These are phyloP conservation scores for Elsinoe arachidis DNA, from an alignment of 2,329 filamentous ascomycete species.

Conservation along the genomic window DNA sequence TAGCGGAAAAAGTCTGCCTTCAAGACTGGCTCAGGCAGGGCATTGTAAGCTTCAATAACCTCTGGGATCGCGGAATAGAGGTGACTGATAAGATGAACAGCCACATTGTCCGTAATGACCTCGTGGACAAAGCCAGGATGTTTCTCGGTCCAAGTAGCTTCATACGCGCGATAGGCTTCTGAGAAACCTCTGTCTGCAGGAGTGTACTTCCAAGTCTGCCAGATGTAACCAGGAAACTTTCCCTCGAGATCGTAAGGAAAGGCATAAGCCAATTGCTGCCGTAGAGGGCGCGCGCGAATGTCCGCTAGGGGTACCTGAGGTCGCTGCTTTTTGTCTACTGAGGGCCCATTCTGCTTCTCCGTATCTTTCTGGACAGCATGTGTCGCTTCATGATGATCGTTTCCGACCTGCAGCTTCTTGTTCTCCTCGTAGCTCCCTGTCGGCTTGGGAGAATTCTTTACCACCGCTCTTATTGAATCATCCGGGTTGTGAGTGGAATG, in stretches of 20 bases:
- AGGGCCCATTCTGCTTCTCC: constrained; percentile 2
- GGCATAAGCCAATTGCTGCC: constrained; percentile 79
- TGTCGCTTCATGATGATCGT: constrained; percentile 13
- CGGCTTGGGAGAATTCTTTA: constrained; percentile 29
- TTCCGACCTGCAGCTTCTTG: constrained; percentile 23
- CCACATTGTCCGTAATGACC: constrained; percentile 87
- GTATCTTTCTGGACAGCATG: constrained; percentile 20
- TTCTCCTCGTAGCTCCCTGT: constrained; percentile 30
- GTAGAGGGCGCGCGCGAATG: constrained; percentile 61
- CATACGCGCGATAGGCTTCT: constrained; percentile 66
- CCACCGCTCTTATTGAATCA: constrained; percentile 22
- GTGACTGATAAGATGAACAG: constrained; percentile 70
- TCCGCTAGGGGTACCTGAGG: constrained; percentile 60
- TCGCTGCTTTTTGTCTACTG: constrained; percentile 33
- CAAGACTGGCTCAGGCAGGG: constrained; percentile 43
- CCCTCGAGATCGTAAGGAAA: constrained; percentile 83
- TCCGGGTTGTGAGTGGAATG: constrained; percentile 46
- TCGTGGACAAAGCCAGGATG: constrained; percentile 94
- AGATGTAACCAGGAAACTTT: constrained; percentile 96
- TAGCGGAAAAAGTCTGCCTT: constrained; percentile 62
- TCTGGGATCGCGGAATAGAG: constrained; percentile 65
- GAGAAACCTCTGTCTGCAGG: constrained; percentile 68
- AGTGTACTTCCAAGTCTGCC: constrained; percentile 95
- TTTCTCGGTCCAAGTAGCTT: constrained; percentile 79
- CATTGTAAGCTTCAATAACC: constrained; percentile 41